Base-by-base conservation (phyloP, 2,329 filamentous ascomycete genomes). In the Verticillium tricorpus region DNA sequence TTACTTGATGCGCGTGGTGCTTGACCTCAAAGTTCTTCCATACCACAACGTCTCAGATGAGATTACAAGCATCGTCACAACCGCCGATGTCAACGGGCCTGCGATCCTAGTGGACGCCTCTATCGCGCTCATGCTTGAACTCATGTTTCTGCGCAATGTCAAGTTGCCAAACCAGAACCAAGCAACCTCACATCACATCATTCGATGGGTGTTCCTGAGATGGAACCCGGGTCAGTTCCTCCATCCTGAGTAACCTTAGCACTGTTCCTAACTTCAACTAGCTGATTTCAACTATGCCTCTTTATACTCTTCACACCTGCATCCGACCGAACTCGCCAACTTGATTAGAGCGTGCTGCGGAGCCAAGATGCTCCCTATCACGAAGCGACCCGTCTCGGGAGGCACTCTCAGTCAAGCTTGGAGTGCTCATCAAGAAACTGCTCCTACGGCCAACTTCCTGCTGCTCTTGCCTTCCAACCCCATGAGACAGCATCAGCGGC, bases 1-100 rank as follows among this genome's bases (percentile, higher is more conserved):
- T 72, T 83, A 89, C 68, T 74, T 95, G 4, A 80, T 97, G 66
- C 81, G 88, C 64, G 79, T 85, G 8, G 84, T 97, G 50, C 73
- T 97, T 4, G 82, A 85, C 60, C 78, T 81, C 52, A 79, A 85
- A 4, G 74, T 96, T n/a, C 73, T 97, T 12, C 79, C 86, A 0
- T 90, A 90, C 67, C 82, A 88, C 56, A 79, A 83, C 32, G 79
- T 93, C 17, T 85, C 86, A 2, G 87, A 92, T 62, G 87, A 89
- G 32, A 80, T 92, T 58, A 89, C 90, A 67, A 84, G 83, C 60
- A 89, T 96, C 62, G 81, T 96, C 12, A 85, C 87, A 5, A 89
- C 89, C 25, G 87, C 92, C 56, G 93, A 96, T 69, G 81, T 94
- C 39, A 94, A 89, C 71, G 93, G 93, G 0, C 94, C 95, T 8